These are phyloP conservation scores for Tuber borchii DNA, from an alignment of 495 filamentous ascomycete species.

Conservation along the genomic window DNA sequence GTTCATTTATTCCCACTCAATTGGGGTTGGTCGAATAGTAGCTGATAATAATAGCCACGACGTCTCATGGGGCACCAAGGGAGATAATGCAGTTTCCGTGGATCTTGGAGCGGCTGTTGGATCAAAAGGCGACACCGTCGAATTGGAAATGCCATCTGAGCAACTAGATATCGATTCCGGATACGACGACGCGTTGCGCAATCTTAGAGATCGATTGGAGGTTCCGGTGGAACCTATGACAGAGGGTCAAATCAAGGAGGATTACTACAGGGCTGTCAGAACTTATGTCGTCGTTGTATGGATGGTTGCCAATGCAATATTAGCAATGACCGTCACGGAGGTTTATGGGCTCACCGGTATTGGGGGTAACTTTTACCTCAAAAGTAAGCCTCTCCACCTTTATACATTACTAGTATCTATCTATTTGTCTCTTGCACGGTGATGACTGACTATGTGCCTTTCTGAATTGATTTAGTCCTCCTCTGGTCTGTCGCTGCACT, in stretches of 20 bases:
- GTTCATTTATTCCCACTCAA: background rate
- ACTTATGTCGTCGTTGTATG: conserved; percentile 98
- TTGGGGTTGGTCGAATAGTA: background rate
- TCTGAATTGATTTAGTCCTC: conserved; percentile 50
- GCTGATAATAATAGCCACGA: conserved; percentile 55
- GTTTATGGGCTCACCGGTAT: conserved; percentile 65
- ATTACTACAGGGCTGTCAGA: conserved; percentile 95
- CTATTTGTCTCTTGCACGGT: background rate
- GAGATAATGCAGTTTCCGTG: conserved; percentile 86
- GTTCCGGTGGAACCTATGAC: conserved; percentile 56
- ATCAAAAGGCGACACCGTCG: conserved; percentile 64
- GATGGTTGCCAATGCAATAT: conserved; percentile 85
- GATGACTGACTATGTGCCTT: background rate
- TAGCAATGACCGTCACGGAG: conserved; percentile 91
- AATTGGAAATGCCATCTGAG: conserved; percentile 93
- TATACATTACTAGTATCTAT: background rate
- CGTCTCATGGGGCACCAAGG: conserved; percentile 98
- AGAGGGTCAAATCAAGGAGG: conserved; percentile 84
- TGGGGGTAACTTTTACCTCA: conserved; percentile 79
- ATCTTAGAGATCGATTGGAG: conserved; percentile 86
- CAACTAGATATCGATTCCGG: conserved; percentile 97
- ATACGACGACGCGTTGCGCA: conserved; percentile 94
- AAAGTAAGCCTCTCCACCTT: conserved; percentile 44
- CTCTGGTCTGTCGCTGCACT: conserved; percentile 85
- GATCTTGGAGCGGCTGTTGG: conserved; percentile 80